phyloP scores from a whole-genome alignment of 345 rosid genomes.

The Syzygium aromaticum region DNA sequence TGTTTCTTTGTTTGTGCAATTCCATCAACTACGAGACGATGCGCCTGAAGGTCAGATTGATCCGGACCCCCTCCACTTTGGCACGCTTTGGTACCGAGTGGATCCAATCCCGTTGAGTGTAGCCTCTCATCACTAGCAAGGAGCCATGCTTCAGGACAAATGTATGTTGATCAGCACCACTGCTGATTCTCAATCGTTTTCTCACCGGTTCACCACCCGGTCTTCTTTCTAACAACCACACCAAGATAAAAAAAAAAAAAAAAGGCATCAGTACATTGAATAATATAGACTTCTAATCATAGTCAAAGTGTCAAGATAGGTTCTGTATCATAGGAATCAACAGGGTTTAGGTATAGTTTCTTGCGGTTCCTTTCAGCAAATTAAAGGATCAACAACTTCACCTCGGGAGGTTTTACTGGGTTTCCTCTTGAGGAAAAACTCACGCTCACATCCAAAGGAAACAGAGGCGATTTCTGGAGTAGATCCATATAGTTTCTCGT shows the following conservation, averaged over 20 bases:
- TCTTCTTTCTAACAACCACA: slow-evolving; percentile 8
- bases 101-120: slow-evolving; percentile 86
- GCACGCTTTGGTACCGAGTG: slow-evolving; percentile 90
- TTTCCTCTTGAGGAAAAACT: slow-evolving; percentile 71
- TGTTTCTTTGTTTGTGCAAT: background rate
- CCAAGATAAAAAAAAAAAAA: background rate
- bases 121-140: slow-evolving; percentile 74
- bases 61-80: slow-evolving; percentile 54
- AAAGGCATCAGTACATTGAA: background rate
- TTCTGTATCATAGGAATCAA: background rate
- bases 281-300: background rate
- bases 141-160: slow-evolving; percentile 82
- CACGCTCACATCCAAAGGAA: slow-evolving; percentile 88
- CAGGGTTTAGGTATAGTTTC: background rate
- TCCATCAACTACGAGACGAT: slow-evolving; percentile 16
- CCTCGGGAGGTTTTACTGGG: slow-evolving; percentile 39
- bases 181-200: slow-evolving; percentile 46
- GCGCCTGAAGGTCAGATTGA: slow-evolving; percentile 78
- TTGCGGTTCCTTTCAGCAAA: background rate
- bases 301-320: background rate
- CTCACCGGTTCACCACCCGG: slow-evolving; percentile 34
- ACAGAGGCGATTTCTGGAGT: slow-evolving; percentile 79
- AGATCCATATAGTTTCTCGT: slow-evolving; percentile 88
- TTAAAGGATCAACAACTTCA: slow-evolving; percentile 5
- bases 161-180: slow-evolving; percentile 29